Evolutionary conservation across 371 early-diverging fungal species (phyloP), one percentile per base, ranked within the genome.

Genomic region (Mortierella sp.): DNA sequence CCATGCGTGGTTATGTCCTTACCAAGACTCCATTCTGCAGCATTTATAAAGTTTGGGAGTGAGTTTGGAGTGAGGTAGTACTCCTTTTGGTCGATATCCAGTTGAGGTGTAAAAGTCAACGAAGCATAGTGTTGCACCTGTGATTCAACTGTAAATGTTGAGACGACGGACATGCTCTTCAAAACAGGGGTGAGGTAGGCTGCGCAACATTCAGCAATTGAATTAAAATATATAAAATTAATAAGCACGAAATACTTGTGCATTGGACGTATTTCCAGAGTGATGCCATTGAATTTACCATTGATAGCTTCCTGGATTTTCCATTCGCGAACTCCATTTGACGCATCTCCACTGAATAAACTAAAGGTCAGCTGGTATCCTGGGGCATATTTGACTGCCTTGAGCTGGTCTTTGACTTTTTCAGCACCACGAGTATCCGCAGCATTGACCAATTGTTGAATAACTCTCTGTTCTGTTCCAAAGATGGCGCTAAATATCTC

Each of bases 1-100:
- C 24, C 16, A 7, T 16, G 4, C 24, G 22, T 45, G 22, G 33
- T 21, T 3, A 13, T 22, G 36, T 11, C 7, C 21, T 59, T 85
- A 92, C 93, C 94, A 52, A 96, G 83, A 74, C 93, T 95, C 97
- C 97, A 97, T 78, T 97, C 96, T 4, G 94, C 97, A 41, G 94
- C 91, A 77, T 97, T 95, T 45, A 97, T 89, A 85, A 97, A 96
- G 65, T 92, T 92, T 19, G 94, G 90, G 22, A 96, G 85, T 41
- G 87, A 79, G 19, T 90, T 84, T 65, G 92, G 85, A 15, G 86
- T 83, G 84, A 88, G 83, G 70, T 84, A 90, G 58, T 88, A 80
- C 73, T 57, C 88, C 76, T 67, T 77, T 67, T 36, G 79, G 69
- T 61, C 78, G 65, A 53, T 62, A 59, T 73, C 84, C 66, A 74